Evolutionary conservation across 1,284 basidiomycete species (phyloP), one percentile per base, ranked within the genome.

Genomic region (Ustilago crameri): DNA sequence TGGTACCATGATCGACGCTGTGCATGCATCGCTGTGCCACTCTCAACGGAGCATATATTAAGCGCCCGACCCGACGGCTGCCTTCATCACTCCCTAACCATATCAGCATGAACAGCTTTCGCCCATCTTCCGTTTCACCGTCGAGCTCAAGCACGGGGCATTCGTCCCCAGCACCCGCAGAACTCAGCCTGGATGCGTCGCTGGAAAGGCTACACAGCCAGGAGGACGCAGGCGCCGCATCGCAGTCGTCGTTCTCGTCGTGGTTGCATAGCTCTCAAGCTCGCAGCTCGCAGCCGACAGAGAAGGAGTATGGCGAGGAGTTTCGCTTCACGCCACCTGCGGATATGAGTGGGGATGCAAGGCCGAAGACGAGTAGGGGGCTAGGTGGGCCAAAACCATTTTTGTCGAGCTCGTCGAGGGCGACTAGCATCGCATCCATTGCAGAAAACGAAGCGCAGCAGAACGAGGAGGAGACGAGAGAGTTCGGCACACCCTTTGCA

Each of bases 151-250:
- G 56, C 52, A 38, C 53, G n/a, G 37, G 38, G 5, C 46, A 51
- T 5, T 67, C 64, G 5, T 67, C 64, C 15, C 64, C 64, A 14
- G 64, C 52, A 14, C 46, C 60, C n/a, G 53, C 57, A 14, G 64
- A 67, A 20, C 53, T 67, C 18, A 67, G 58, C 43, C 26, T 67
- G 9, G 64, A 67, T 30, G 64, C 57, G 9, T 60, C 57, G 34
- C 46, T 67, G 22, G 57, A 60, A 24, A 57, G 42, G 12, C 50
- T 60, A 17, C 64, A 61, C 41, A 53, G 24, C 1, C 34, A 67
- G 26, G 53, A 67, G 23, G 64, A 67, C 14, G 18, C 30, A 5
- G 8, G 9, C 37, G 51, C 64, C 5, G 34, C 53, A 1, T 42
- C 51, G n/a, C n/a, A n/a, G 12, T 66, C 57, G 2, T 3, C 34